Evolutionary conservation across 176 grass and related monocot genomes (phyloP), one percentile per base, ranked within the genome.

Genomic region (Aegilops bicornis): DNA sequence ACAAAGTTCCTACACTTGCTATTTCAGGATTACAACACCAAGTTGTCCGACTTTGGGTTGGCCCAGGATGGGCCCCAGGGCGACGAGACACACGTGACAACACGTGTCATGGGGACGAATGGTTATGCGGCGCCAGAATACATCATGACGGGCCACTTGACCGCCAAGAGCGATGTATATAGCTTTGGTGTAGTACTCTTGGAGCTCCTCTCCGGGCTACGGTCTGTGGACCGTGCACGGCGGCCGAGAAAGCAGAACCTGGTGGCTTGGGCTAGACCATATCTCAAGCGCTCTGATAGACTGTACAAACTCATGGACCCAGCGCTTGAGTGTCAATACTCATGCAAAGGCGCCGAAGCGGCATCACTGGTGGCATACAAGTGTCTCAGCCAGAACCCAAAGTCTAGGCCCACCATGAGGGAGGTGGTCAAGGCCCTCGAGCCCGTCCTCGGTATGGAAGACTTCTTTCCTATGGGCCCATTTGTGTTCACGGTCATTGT

Each of bases 81-180:
- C 0, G 95, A 98, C 23, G 86, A 87, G 32, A 98, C 93, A 8
- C 93, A 95, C 0, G 91, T 98, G 83, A 93, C 93, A 17, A 98
- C 95, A 3, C 89, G 95, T 54, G 91, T 98, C 40, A 95, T 98
- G 95, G 95, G 95, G 2, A 98, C 95, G 0, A 84, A 92, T 0
- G 95, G 95, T 25, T 98, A 98, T 12, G 93, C 95, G 0, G 95
- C 95, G 0, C 95, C 95, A 0, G 95, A 98, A 77, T 98, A 98
- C 37, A 89, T 98, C 67, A 90, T 95, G 86, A 98, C 95, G 0
- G 95, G 95, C 0, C 95, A 98, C 61, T 90, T 98, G 1, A 98
- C 95, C 0, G 76, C 89, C 13, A 97, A 92, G 81, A 94, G 95
- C 2, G 95, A 97, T 19, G 95, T 97, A 6, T 97, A 97, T 69